phyloP scores from a whole-genome alignment of 1,284 basidiomycete genomes.

The Fomitopsis schrenkii region DNA sequence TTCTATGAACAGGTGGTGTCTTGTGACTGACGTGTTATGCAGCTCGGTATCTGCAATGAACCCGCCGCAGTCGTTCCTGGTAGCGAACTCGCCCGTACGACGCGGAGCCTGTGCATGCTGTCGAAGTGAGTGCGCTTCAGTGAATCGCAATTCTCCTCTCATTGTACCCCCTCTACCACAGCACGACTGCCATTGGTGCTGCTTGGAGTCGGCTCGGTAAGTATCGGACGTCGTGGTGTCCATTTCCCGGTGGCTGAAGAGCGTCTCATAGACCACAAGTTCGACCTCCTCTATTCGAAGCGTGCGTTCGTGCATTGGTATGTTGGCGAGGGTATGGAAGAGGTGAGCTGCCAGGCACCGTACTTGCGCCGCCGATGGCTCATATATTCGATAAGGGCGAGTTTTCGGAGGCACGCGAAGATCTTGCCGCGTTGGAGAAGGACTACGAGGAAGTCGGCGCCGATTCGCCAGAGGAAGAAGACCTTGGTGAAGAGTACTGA shows the following conservation, averaged over 20 bases:
- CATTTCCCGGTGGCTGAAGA: too few relatives aligned
- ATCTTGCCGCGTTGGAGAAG: constrained; percentile 95
- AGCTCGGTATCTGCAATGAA: constrained; percentile 88
- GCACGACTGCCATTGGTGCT: constrained; percentile 82
- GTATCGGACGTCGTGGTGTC: too few relatives aligned
- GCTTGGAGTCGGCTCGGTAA: constrained; percentile 76
- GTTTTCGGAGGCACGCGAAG: constrained; percentile 96
- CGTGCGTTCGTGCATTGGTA: constrained; percentile 95
- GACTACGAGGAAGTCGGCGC: constrained; percentile 95
- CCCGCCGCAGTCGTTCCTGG: constrained; percentile 81
- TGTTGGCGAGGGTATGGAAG: constrained; percentile 98
- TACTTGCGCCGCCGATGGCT: too few relatives aligned
- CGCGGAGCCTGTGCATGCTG: constrained; percentile 87
- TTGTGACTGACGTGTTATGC: too few relatives aligned
- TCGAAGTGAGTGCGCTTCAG: constrained; percentile 31
- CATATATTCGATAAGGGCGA: constrained; percentile 50
- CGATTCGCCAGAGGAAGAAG: constrained; percentile 84
- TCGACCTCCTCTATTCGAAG: constrained; percentile 94
- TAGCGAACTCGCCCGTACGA: constrained; percentile 85
- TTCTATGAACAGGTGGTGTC: too few relatives aligned
- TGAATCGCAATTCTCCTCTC: too few relatives aligned
- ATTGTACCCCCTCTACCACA: constrained; percentile 16
- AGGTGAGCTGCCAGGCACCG: constrained; percentile 29
- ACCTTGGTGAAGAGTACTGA: constrained; percentile 70
- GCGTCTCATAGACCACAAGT: constrained; percentile 78